Conservation (phyloP, 805 yeast genomes). For the Saturnispora saitoi region DNA sequence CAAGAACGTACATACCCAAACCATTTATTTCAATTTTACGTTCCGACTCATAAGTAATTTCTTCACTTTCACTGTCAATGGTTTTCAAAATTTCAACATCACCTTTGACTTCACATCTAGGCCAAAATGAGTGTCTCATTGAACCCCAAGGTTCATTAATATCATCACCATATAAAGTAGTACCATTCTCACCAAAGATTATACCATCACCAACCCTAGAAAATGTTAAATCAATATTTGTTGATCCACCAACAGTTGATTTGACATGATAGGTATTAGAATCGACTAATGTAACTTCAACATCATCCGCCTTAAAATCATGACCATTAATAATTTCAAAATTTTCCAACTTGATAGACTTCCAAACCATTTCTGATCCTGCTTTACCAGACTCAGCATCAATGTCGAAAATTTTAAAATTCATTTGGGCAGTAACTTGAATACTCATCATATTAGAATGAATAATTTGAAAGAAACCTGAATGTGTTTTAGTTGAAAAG, state of each 20-base stretch:
- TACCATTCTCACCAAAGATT: constrained; percentile 84
- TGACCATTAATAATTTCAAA: constrained; percentile 58
- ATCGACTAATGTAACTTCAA: constrained; percentile 53
- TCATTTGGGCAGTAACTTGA: constrained; percentile 87
- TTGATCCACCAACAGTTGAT: constrained; percentile 59
- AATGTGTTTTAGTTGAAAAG: constrained; percentile 54
- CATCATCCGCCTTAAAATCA: constrained; percentile 69
- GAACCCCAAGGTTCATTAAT: constrained; percentile 87
- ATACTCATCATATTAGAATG: constrained; percentile 88
- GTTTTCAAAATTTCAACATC: constrained; percentile 33
- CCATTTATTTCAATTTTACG: constrained; percentile 30
- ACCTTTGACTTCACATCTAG: constrained; percentile 71
- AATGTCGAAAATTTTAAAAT: constrained; percentile 68
- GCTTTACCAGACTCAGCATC: constrained; percentile 36
- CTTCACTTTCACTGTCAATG: constrained; percentile 11
- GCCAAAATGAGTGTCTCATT: constrained; percentile 97
- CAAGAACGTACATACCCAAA: constrained; percentile 82
- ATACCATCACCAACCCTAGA: constrained; percentile 65
- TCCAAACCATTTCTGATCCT: constrained; percentile 54
- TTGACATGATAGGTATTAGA: constrained; percentile 46
- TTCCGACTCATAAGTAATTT: constrained; percentile 8
- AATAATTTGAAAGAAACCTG: constrained; percentile 89
- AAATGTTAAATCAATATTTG: constrained; percentile 61
- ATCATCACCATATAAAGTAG: constrained; percentile 81
- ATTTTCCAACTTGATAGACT: constrained; percentile 81